Evolutionary conservation across 257 asterid genomes (phyloP).

Genomic region (Fraxinus americana): DNA sequence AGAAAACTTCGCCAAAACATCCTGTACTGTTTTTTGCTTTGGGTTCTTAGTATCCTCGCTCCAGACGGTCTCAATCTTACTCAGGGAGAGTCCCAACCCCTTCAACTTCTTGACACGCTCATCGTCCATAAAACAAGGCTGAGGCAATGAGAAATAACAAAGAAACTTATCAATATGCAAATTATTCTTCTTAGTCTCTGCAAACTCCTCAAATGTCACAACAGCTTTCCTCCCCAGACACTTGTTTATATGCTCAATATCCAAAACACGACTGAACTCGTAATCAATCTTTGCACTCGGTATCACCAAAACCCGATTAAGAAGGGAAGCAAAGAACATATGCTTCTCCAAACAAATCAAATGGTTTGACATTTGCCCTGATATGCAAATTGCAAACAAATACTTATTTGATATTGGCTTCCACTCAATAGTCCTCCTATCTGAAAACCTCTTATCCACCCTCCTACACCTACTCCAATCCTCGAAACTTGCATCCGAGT

Average conservation of each 20-base stretch:
- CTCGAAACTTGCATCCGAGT: slow-evolving; percentile 44
- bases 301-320: slow-evolving; percentile 74
- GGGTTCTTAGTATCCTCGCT: slow-evolving; percentile 91
- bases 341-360: slow-evolving; percentile 96
- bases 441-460: slow-evolving; percentile 63
- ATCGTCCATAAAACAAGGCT: slow-evolving; percentile 84
- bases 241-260: slow-evolving; percentile 78
- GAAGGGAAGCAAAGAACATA: slow-evolving; percentile 88
- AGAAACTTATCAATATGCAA: slow-evolving; percentile 71
- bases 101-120: slow-evolving; percentile 84
- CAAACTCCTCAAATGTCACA: slow-evolving; percentile 84
- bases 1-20: slow-evolving; percentile 66
- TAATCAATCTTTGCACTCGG: slow-evolving; percentile 89
- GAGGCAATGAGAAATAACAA: slow-evolving; percentile 88
- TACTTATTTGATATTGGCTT: slow-evolving; percentile 74
- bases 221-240: slow-evolving; percentile 82
- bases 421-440: slow-evolving; percentile 79
- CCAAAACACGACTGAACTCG: slow-evolving; percentile 73
- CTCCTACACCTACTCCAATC: slow-evolving; percentile 61
- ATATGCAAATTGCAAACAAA: slow-evolving; percentile 80
- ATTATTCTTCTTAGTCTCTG: slow-evolving; percentile 57
- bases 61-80: slow-evolving; percentile 82
- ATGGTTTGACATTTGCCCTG: slow-evolving; percentile 98
- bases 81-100: slow-evolving; percentile 67
- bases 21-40: slow-evolving; percentile 53